Base-by-base conservation (phyloP, 805 yeast genomes). In the Peterozyma xylosa region DNA sequence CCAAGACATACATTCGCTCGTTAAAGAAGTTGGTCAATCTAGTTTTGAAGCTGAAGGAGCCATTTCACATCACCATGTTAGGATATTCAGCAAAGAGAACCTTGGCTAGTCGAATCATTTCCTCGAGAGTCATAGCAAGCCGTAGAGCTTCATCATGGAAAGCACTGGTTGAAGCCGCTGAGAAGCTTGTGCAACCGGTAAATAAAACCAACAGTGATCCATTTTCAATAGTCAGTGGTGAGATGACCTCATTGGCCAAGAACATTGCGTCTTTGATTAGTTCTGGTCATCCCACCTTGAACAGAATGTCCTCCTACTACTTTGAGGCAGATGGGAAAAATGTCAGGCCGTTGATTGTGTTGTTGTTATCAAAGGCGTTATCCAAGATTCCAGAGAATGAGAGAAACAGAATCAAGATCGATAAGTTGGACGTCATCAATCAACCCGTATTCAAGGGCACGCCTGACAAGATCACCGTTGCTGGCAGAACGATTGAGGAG, bases 261-360 rank as follows among this genome's bases (percentile, higher is more conserved):
- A 88, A 89, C 58, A 93, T 91, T 49, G 95, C 96, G 39, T 68
- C 73, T 15, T 70, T 93, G 43, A 82, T 91, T 46, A 97, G 98
- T 1, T 82, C 95, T 0, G 96, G 96, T 2, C 96, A 91, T 58
- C 96, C 98, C 1, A 82, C 93, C 10, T 71, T 91, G 48, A 90
- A 91, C 64, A 73, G 95, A 52, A 96, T 91, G 3, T 82, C 96
- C n/a, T 78, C 88, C 33, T 93, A 93, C 66, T 93, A 93, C 66
- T 93, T 93, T 54, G 96, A 90, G 63, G 86, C 93, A 15, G 96
- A 91, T 58, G 98, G 99, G 6, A 93, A 93, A 63, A 95, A 90
- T 58, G 88, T 93, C 15, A 74, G 99, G 46, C 99, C 99, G 1
- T 66, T 93, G 51, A 76, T 93, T 47, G 98, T 93, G 11, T 68